Base-by-base conservation (phyloP, 2,329 filamentous ascomycete genomes). In the Diaporthe batatas region DNA sequence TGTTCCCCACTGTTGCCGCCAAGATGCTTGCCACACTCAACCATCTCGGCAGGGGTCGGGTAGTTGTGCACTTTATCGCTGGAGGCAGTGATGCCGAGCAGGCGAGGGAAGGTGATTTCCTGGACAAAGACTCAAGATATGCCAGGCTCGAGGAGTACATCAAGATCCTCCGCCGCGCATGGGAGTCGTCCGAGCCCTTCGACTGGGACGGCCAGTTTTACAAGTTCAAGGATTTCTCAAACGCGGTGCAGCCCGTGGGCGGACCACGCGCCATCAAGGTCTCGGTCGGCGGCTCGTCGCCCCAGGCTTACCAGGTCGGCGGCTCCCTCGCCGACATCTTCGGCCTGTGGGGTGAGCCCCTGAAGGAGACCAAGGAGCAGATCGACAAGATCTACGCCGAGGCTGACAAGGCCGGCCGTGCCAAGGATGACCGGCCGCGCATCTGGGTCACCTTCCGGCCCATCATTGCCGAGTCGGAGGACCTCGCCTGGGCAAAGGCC, bases 361-460 rank as follows among this genome's bases (percentile, higher is more conserved):
- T 91, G 2, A 90, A 90, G 80, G 89, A 91, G 77, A 91, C 89
- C 0, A 89, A 88, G 79, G 83, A 91, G 76, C 89, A 91, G 78
- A 90, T 91, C 75, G 87, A 90, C 75, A 84, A 85, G 25, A 88
- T 91, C 77, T 90, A 90, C 75, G 87, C 85, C 3, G 89, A 88
- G 76, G 86, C 89, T 0, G 87, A 83, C n/a, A 87, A 86, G 75
- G 89, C 89, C 1, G 89, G 89, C 0, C 85, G 89, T 1, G 67
- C 80, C 18, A 71, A 75, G 1, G 78, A 74, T 0, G 89, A 91
- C 75, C 81, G 85, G 0, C 89, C 89, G 8, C 81, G 88, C 5
- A 91, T 91, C 76, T 91, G 89, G 89, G 89, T 91, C 1, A 91
- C 89, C 0, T 91, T 91, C 84, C 84, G 89, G 2, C 89, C 89